phyloP scores from a whole-genome alignment of 306 rosid species.

The Acmispon strigosus region DNA sequence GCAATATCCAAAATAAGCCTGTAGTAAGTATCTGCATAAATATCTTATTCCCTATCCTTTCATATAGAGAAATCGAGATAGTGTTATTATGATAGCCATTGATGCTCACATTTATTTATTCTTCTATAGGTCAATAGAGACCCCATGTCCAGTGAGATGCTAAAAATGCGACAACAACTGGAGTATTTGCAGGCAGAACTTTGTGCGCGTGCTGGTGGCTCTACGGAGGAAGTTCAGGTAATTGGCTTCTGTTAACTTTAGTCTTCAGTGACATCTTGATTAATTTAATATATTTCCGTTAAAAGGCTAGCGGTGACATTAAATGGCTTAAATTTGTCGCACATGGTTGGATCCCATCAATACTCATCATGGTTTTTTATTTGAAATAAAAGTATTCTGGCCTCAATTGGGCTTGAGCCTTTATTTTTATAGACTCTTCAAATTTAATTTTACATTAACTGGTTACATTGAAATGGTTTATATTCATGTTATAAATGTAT shows the following conservation, averaged over 20 bases:
- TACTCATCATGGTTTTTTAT: constrained; percentile 13
- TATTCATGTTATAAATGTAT: background rate
- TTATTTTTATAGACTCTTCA: constrained; percentile 4
- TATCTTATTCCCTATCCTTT: background rate
- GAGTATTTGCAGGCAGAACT: constrained; percentile 97
- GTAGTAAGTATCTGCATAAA: constrained; percentile 56
- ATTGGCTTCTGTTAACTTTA: constrained; percentile 7
- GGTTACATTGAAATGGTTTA: background rate
- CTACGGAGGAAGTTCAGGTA: constrained; percentile 95
- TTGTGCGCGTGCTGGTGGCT: constrained; percentile 88
- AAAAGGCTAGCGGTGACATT: constrained; percentile 1
- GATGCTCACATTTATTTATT: constrained; percentile 12
- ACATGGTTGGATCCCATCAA: constrained; percentile 7
- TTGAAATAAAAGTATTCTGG: background rate
- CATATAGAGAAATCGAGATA: constrained; percentile 7
- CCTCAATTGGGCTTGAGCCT: background rate
- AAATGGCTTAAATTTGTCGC: constrained; percentile 7
- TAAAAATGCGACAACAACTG: constrained; percentile 96
- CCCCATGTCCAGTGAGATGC: constrained; percentile 96
- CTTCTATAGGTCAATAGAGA: constrained; percentile 81
- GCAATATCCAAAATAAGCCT: constrained; percentile 95
- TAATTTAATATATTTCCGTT: background rate
- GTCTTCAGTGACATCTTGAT: constrained; percentile 7
- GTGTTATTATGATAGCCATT: constrained; percentile 18
- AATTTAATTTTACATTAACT: constrained; percentile 1